Conservation (phyloP, 768 basidiomycete genomes). For the Tricholoma furcatifolium region DNA sequence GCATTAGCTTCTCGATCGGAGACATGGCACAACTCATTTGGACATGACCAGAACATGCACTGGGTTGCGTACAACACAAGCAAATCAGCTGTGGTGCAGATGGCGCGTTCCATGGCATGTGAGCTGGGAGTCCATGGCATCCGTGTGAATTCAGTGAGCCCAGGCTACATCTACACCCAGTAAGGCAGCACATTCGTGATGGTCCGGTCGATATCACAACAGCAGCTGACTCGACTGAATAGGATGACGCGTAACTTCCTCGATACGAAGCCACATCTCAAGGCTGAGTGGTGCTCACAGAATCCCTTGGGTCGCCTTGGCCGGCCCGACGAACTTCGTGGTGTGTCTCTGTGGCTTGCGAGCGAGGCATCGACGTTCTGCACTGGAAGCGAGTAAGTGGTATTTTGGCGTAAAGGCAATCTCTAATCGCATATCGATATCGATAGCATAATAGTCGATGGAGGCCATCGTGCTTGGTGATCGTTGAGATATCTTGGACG, state of each 20-base stretch:
- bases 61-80: constrained; percentile 75
- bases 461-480: constrained; percentile 18
- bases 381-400: constrained; percentile 64
- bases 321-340: constrained; percentile 65
- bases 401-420: background rate
- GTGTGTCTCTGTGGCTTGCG: constrained; percentile 64
- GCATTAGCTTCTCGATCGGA: background rate
- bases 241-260: constrained; percentile 65
- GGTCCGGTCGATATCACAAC: too few species aligned
- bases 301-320: constrained; percentile 71
- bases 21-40: background rate
- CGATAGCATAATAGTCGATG: constrained; percentile 20
- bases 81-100: constrained; percentile 79
- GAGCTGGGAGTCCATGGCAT: constrained; percentile 68
- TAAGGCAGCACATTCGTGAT: constrained; percentile 14
- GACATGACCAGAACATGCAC: constrained; percentile 46
- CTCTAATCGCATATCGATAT: background rate
- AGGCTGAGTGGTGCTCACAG: constrained; percentile 52
- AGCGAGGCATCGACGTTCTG: constrained; percentile 71
- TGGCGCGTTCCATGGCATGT: constrained; percentile 75
- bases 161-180: constrained; percentile 72
- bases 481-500: too few species aligned
- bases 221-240: constrained; percentile 1
- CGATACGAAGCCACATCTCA: constrained; percentile 50
- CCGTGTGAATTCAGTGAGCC: constrained; percentile 70